Conservation (phyloP, 2,329 filamentous ascomycete species). For the Diaporthe humulicola region DNA sequence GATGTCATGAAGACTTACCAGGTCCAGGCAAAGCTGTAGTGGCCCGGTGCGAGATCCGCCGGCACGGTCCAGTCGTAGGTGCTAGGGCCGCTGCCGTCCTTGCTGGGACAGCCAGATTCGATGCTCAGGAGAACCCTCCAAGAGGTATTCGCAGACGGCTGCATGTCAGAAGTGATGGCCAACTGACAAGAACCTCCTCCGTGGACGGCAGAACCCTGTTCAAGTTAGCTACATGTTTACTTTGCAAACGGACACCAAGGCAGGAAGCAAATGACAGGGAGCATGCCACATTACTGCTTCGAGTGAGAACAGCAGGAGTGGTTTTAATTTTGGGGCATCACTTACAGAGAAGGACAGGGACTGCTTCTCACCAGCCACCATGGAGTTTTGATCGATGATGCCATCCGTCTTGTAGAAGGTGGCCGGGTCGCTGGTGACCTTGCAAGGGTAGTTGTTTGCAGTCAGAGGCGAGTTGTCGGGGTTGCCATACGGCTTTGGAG, state of each 20-base stretch:
- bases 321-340: not conserved
- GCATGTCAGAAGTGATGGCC: conserved; percentile 82
- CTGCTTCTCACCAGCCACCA: conserved; percentile 38
- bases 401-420: conserved; percentile 39
- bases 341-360: conserved; percentile 34
- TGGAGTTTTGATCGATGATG: conserved; percentile 33
- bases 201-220: conserved; percentile 72
- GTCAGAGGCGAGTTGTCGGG: conserved; percentile 38
- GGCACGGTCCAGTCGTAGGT: conserved; percentile 81
- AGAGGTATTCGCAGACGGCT: conserved; percentile 73
- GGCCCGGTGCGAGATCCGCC: conserved; percentile 76
- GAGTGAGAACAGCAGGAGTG: not conserved
- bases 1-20: conserved; percentile 70
- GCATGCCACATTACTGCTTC: not conserved
- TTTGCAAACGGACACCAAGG: not conserved
- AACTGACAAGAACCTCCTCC: conserved; percentile 97
- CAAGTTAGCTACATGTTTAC: not conserved
- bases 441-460: conserved; percentile 38
- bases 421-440: conserved; percentile 35
- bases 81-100: conserved; percentile 65
- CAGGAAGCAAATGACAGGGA: not conserved
- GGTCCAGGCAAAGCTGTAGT: conserved; percentile 89
- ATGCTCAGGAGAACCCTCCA: conserved; percentile 95
- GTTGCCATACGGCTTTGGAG: conserved; percentile 41
- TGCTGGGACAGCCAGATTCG: conserved; percentile 85